These are phyloP conservation scores for Fusarium brevicatenulatum DNA, from an alignment of 2,329 filamentous ascomycete species.

Conservation along the genomic window DNA sequence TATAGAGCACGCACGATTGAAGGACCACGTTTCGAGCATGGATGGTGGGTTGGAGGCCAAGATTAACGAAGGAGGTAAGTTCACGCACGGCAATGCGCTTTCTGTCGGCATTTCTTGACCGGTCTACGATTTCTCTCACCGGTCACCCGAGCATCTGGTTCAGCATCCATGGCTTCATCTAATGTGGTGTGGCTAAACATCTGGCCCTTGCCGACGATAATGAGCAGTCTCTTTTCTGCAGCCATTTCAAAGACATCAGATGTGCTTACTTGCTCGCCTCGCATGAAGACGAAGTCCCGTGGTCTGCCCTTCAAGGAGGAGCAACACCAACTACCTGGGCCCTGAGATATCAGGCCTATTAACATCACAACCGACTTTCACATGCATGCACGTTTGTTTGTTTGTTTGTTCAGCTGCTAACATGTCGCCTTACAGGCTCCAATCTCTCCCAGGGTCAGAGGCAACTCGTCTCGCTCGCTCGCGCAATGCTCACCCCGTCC, in stretches of 20 bases:
- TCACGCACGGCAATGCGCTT: conserved; percentile 27
- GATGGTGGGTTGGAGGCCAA: conserved; percentile 88
- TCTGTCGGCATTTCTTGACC: conserved; percentile 40
- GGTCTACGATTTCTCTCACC: conserved; percentile 20
- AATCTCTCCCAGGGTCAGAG: conserved; percentile 96
- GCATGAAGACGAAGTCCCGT: conserved; percentile 49
- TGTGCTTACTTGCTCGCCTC: conserved; percentile 50
- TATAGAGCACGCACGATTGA: conserved; percentile 88
- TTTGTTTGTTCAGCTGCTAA: conserved; percentile 30
- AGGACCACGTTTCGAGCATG: conserved; percentile 89
- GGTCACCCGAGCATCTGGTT: conserved; percentile 35
- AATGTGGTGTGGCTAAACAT: conserved; percentile 18
- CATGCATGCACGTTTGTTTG: conserved; percentile 14
- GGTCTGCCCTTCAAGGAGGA: conserved; percentile 31
- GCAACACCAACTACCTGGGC: conserved; percentile 6
- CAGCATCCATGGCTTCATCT: conserved; percentile 18
- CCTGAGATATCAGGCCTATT: not conserved
- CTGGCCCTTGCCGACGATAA: conserved; percentile 18
- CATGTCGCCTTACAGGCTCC: conserved; percentile 68
- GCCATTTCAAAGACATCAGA: conserved; percentile 22
- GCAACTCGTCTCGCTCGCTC: conserved; percentile 91
- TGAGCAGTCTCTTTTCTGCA: conserved; percentile 29
- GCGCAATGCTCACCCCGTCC: conserved; percentile 91
- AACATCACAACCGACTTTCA: conserved; percentile 6
- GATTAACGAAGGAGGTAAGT: conserved; percentile 92